Conservation (phyloP, 768 basidiomycete genomes). For the Multifurca ochricompacta region DNA sequence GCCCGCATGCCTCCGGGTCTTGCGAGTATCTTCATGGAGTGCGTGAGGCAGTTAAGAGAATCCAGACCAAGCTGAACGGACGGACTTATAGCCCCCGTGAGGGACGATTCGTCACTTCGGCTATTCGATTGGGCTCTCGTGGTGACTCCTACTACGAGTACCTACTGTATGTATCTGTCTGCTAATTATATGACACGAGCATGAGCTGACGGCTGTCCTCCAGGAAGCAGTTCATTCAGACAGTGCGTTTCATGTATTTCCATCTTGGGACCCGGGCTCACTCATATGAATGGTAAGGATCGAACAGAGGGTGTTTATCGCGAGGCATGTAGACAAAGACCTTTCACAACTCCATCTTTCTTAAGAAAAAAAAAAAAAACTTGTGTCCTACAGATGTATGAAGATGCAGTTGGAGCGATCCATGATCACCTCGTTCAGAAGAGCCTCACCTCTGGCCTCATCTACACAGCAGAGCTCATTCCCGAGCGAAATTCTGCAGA, state of each 20-base stretch:
- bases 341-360: neutral
- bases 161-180: conserved; percentile 46
- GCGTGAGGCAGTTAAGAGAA: conserved; percentile 2
- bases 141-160: conserved; percentile 96
- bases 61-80: neutral
- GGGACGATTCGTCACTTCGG: conserved; percentile 52
- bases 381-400: conserved; percentile 68
- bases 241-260: conserved; percentile 27
- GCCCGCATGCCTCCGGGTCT: conserved; percentile 63
- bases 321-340: conserved; percentile 41
- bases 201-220: conserved; percentile 12
- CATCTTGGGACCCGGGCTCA: neutral
- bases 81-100: conserved; percentile 33
- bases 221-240: conserved; percentile 76
- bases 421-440: conserved; percentile 64
- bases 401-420: conserved; percentile 75
- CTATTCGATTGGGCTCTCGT: conserved; percentile 83
- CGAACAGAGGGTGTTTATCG: conserved; percentile 69
- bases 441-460: conserved; percentile 49
- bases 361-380: too few relatives aligned
- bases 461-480: conserved; percentile 77
- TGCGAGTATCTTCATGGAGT: conserved; percentile 83
- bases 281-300: conserved; percentile 39
- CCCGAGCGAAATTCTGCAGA: conserved; percentile 39
- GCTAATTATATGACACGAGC: conserved; percentile 2